These are phyloP conservation scores for Cystofilobasidium bisporidii DNA, from an alignment of 768 basidiomycete genomes.

Conservation along the genomic window DNA sequence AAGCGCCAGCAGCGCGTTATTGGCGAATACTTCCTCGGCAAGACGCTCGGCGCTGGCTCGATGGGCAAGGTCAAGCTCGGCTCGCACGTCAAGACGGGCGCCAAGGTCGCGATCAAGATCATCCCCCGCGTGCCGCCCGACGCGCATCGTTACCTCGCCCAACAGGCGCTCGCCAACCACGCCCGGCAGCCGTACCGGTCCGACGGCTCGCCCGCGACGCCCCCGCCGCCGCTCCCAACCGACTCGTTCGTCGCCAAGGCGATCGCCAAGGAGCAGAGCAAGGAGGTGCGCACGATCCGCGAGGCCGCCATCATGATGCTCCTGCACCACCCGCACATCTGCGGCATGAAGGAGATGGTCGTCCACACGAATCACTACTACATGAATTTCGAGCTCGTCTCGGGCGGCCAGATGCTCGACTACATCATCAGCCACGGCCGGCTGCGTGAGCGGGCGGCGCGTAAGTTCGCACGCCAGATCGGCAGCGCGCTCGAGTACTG, in stretches of 20 bases:
- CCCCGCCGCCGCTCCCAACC: slow-evolving; percentile 39
- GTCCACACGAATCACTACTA: slow-evolving; percentile 97
- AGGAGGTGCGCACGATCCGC: slow-evolving; percentile 89
- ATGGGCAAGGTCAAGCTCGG: slow-evolving; percentile 99
- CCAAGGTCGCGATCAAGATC: slow-evolving; percentile 99
- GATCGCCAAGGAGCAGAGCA: slow-evolving; percentile 78
- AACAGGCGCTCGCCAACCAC: slow-evolving; percentile 13
- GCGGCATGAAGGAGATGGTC: slow-evolving; percentile 99
- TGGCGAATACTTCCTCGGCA: slow-evolving; percentile 90
- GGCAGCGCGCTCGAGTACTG: slow-evolving; percentile 93
- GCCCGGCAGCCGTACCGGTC: slow-evolving; percentile 17
- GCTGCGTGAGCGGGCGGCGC: slow-evolving; percentile 83
- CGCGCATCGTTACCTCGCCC: slow-evolving; percentile 49
- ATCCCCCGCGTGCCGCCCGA: slow-evolving; percentile 60
- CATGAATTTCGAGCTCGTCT: slow-evolving; percentile 98
- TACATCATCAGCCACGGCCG: slow-evolving; percentile 98
- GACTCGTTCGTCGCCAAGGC: slow-evolving; percentile 57
- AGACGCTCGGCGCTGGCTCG: slow-evolving; percentile 92
- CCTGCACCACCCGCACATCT: slow-evolving; percentile 96
- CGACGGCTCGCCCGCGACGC: slow-evolving; percentile 30
- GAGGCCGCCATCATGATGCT: slow-evolving; percentile 93
- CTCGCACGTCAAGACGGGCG: slow-evolving; percentile 73
- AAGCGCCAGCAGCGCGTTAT: slow-evolving; percentile 46
- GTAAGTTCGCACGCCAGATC: slow-evolving; percentile 96
- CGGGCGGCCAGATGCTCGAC: slow-evolving; percentile 98